A percentile compares a stretch with the other conserved stretches of the same genome.
Evolutionary conservation across 108 stramenopile species (phyloP).

Genomic region (Stephanodiscus triporus): DNA sequence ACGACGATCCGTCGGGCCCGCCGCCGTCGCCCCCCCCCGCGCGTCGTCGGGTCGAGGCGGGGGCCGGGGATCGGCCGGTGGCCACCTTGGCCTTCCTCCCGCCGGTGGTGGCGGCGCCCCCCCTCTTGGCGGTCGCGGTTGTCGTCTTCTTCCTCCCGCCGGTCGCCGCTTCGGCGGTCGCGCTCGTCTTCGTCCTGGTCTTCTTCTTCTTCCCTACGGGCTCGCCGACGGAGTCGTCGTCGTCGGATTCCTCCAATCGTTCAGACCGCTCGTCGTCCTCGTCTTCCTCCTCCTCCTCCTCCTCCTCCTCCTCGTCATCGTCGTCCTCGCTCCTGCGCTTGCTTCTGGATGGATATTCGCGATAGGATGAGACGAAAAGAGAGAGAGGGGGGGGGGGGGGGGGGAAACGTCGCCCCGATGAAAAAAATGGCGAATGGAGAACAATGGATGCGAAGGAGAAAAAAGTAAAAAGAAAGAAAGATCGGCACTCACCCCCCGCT

Average conservation of each 20-base stretch:
- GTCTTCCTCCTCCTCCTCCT: slow-evolving; percentile 24
- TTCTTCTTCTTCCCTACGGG: slow-evolving; percentile 5
- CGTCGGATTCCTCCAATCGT: slow-evolving; percentile 18
- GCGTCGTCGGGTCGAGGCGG: not conserved
- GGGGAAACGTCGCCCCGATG: too few relatives aligned
- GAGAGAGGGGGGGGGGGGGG: not conserved
- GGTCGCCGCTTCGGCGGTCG: slow-evolving; percentile 21
- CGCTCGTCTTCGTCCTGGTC: slow-evolving; percentile 5
- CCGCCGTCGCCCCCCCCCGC: not conserved
- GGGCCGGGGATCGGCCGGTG: slow-evolving; percentile 15
- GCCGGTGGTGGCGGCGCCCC: slow-evolving; percentile 16
- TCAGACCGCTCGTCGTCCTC: slow-evolving; percentile 11
- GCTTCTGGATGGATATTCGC: not conserved
- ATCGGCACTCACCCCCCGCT: not conserved
- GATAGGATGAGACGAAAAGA: not conserved
- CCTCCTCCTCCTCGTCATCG: slow-evolving; percentile 18
- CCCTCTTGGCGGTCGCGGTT: not conserved
- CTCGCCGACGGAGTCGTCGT: slow-evolving; percentile 10
- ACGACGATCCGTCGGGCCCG: not conserved
- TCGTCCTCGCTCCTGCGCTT: slow-evolving; percentile 16
- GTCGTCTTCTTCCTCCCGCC: not conserved
- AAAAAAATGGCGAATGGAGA: too few relatives aligned
- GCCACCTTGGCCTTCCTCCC: slow-evolving; percentile 34
- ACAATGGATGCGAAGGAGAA: too few relatives aligned
- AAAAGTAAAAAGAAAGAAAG: too few relatives aligned